phyloP scores from a whole-genome alignment of 1,284 basidiomycete species.

The Microbotryum silenes-acaulis region DNA sequence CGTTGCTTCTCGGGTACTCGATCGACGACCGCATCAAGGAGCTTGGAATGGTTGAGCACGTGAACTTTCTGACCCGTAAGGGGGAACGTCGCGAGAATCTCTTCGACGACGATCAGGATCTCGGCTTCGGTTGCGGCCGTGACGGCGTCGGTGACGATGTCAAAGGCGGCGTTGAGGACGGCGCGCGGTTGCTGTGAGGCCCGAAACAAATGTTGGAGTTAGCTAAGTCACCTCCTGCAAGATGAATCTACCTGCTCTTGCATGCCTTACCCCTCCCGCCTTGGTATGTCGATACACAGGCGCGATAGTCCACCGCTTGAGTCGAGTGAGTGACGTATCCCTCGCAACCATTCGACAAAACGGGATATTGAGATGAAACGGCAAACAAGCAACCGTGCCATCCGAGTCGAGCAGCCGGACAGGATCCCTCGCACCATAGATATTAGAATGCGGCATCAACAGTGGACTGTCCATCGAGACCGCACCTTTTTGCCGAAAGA shows the following conservation, averaged over 20 bases:
- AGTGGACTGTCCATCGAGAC: conserved; percentile 32
- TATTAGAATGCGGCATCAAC: conserved; percentile 31
- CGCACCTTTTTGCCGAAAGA: conserved; percentile 34
- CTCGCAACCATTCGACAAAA: conserved; percentile 37
- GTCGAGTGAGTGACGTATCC: conserved; percentile 30
- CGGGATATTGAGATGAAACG: conserved; percentile 32
- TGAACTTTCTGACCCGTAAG: conserved; percentile 29
- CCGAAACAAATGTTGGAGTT: too few species aligned
- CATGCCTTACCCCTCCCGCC: conserved; percentile 22
- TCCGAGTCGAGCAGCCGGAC: conserved; percentile 34
- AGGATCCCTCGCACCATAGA: conserved; percentile 33
- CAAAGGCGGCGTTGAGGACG: conserved; percentile 34
- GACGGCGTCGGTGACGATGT: conserved; percentile 32
- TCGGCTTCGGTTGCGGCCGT: conserved; percentile 35
- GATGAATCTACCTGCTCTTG: too few species aligned
- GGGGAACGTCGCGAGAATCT: conserved; percentile 29
- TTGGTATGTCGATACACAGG: conserved; percentile 25
- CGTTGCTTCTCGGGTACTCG: conserved; percentile 15
- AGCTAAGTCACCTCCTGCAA: too few species aligned
- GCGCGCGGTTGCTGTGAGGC: conserved; percentile 33
- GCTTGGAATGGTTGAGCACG: conserved; percentile 33
- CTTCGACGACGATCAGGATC: conserved; percentile 31
- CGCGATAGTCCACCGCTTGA: conserved; percentile 36
- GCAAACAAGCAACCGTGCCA: conserved; percentile 30
- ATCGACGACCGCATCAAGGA: conserved; percentile 29